Evolutionary conservation across 1,284 basidiomycete genomes (phyloP).

Genomic region (Pseudozyma flocculosa): DNA sequence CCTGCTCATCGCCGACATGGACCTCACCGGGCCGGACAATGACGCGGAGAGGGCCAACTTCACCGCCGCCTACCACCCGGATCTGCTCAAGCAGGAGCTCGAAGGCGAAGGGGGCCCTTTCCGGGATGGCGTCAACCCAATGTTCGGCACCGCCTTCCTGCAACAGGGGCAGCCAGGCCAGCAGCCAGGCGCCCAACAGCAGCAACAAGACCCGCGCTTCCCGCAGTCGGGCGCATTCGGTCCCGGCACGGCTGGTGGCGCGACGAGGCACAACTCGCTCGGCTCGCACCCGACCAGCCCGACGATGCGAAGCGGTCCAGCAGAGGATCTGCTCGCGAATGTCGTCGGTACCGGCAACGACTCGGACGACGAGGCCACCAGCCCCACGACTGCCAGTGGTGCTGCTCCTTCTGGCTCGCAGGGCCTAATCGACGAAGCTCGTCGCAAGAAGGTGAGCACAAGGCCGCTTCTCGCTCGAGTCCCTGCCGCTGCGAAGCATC

Average conservation of each 20-base stretch:
- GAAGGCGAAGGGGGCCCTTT: slow-evolving; percentile 20
- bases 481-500: too few relatives aligned
- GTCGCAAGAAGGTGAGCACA: slow-evolving; percentile 22
- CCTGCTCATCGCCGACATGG: slow-evolving; percentile 33
- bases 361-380: slow-evolving; percentile 24
- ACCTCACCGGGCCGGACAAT: slow-evolving; percentile 19
- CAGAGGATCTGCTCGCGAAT: slow-evolving; percentile 23
- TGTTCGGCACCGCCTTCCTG: slow-evolving; percentile 18
- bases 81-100: slow-evolving; percentile 34
- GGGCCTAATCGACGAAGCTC: slow-evolving; percentile 16
- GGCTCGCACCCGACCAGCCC: slow-evolving; percentile 32
- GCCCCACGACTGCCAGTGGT: slow-evolving; percentile 2
- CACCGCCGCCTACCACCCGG: slow-evolving; percentile 28
- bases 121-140: slow-evolving; percentile 20
- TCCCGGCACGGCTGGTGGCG: background rate
- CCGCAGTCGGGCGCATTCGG: too few relatives aligned
- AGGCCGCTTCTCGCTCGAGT: too few relatives aligned
- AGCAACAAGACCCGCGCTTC: too few relatives aligned
- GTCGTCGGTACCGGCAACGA: slow-evolving; percentile 25
- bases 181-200: too few relatives aligned
- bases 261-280: slow-evolving; percentile 25
- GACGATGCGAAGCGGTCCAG: slow-evolving; percentile 19
- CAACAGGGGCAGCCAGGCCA: too few relatives aligned
- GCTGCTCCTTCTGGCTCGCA: slow-evolving; percentile 8
- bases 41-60: slow-evolving; percentile 17